Evolutionary conservation across 2,329 filamentous ascomycete genomes (phyloP), one percentile per base, ranked within the genome.

Genomic region (Botrytis squamosa): DNA sequence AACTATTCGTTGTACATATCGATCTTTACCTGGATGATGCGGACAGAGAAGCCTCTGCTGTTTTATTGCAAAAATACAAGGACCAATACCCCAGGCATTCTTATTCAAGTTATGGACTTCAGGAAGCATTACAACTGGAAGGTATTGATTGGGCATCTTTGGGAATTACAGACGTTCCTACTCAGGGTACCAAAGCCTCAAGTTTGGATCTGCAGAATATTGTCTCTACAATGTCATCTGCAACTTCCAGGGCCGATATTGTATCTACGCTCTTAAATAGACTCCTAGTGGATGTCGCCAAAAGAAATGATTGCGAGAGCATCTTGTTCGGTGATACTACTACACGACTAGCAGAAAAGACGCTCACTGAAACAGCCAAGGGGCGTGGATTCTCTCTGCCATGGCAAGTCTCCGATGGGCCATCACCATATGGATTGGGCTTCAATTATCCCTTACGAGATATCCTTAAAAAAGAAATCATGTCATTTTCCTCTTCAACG

Each of bases 311-410:
- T 20, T 96, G 91, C 81, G 88, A 91, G 76, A 90, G 90, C 20
- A 87, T 98, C 60, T 83, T 98, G 1, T 91, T 96, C 82, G 95
- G 93, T 36, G 91, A 95, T 83, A 97, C 90, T 77, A 97, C 96
- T 33, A 98, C 94, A 8, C 89, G 91, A 25, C 89, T 99, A 44
- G 95, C 96, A 6, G 93, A 95, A 77, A 90, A 93, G 79, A 93
- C 94, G 0, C 88, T 99, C 22, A 87, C 93, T 10, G 93, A 96
- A 83, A 94, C 95, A 3, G 94, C 95, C 38, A 98, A 97, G 83
- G 96, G 96, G 1, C 88, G 95, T 67, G 96, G 95, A 0, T 94
- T 92, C 77, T 89, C 92, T 7, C 84, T 98, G 33, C 93, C 95
- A 1, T 95, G 92, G 90, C 89, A 93, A 77, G 88, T 95, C 25